Evolutionary conservation across 495 filamentous ascomycete genomes (phyloP).

Genomic region (Penicillium waksmanii): DNA sequence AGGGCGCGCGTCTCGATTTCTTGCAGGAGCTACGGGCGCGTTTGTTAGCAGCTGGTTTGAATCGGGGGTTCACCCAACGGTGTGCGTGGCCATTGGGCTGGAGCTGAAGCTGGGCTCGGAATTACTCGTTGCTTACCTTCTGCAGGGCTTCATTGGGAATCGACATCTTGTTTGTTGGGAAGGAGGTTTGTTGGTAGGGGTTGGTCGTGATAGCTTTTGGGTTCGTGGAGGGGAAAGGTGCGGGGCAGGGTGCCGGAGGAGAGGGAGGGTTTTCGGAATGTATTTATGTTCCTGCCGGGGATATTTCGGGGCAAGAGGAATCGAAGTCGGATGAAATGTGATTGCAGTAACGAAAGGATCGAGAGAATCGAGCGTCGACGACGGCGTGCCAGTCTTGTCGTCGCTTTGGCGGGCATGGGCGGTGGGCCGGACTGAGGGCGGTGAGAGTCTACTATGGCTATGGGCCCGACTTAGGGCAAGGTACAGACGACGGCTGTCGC

Average conservation of each 20-base stretch:
- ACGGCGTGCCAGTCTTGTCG: conserved; percentile 6
- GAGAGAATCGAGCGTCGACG: background rate
- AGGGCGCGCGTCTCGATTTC: conserved; percentile 91
- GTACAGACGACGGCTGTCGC: background rate
- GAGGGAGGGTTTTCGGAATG: background rate
- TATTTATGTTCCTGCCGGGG: background rate
- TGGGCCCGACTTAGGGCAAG: conserved; percentile 15
- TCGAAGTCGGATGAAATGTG: background rate
- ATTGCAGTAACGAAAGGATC: conserved; percentile 2
- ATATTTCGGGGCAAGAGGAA: background rate
- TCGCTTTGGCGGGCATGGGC: conserved; percentile 5
- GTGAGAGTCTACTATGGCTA: conserved; percentile 10
- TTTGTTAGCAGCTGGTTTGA: conserved; percentile 15
- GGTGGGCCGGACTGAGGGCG: conserved; percentile 12
- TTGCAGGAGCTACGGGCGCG: conserved; percentile 70
- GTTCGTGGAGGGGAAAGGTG: conserved; percentile 19
- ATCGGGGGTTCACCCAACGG: background rate
- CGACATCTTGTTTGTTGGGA: conserved; percentile 66
- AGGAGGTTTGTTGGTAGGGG: conserved; percentile 2
- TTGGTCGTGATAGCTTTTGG: conserved; percentile 8
- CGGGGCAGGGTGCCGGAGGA: conserved; percentile 6
- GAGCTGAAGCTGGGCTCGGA: background rate
- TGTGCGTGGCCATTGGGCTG: conserved; percentile 4
- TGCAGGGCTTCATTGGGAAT: conserved; percentile 94
- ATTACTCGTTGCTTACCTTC: conserved; percentile 62